Percentiles rank a stretch among this genome's conserved stretches.
These are phyloP conservation scores for Lithohypha guttulata DNA, from an alignment of 2,329 filamentous ascomycete genomes.

Conservation along the genomic window DNA sequence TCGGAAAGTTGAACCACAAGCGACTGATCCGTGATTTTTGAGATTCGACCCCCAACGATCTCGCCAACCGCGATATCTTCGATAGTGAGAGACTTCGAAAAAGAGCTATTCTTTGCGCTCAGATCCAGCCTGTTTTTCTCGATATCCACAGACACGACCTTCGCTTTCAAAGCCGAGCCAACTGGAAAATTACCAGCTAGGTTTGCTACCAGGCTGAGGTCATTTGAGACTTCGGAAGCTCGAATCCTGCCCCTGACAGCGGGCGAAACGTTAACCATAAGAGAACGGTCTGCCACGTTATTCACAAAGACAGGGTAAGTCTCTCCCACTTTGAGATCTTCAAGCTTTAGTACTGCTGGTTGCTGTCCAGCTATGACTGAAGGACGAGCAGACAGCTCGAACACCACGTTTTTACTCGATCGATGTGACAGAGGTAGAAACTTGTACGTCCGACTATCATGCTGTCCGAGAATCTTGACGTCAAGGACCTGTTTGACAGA, in stretches of 20 bases:
- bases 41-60: constrained; percentile 72
- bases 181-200: constrained; percentile 72
- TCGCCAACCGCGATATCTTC: constrained; percentile 65
- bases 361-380: constrained; percentile 45
- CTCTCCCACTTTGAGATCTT: constrained; percentile 61
- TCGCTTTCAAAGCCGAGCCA: constrained; percentile 76
- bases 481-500: constrained; percentile 57
- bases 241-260: constrained; percentile 75
- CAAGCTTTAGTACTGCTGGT: constrained; percentile 55
- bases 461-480: constrained; percentile 72
- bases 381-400: constrained; percentile 76
- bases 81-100: constrained; percentile 52
- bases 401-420: constrained; percentile 63
- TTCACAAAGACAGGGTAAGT: constrained; percentile 78
- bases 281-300: constrained; percentile 65
- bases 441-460: constrained; percentile 79
- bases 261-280: constrained; percentile 88
- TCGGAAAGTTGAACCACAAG: constrained; percentile 80
- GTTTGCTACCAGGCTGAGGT: constrained; percentile 67
- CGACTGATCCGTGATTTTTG: constrained; percentile 73
- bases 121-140: constrained; percentile 70
- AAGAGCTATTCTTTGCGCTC: constrained; percentile 56
- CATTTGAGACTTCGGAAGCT: constrained; percentile 75
- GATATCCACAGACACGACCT: constrained; percentile 63
- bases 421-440: constrained; percentile 88